Base-by-base conservation (phyloP, 805 yeast genomes). In the Candida coquimbonensis region DNA sequence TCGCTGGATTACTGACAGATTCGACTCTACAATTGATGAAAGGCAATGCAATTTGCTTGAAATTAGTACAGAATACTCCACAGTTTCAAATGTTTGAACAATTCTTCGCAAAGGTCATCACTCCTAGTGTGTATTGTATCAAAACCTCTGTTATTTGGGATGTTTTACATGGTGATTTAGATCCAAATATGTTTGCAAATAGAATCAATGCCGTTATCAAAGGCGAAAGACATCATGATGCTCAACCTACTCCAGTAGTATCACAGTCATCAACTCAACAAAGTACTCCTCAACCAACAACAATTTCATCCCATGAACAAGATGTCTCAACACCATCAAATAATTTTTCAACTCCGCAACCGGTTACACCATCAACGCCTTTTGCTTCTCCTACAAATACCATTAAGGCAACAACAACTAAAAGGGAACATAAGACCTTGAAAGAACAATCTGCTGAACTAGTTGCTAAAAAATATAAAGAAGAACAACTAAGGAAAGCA, bases 41-140 rank as follows among this genome's bases (percentile, higher is more conserved):
- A 3, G 40, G 50, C 8, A 59, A 66, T 6, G 64, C 67, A n/a
- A 65, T 79, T 3, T 65, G 72, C 36, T 56, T 80, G 27, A 60
- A 65, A 47, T 56, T 81, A 21, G 34, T 56, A 1, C 63, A 67
- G 39, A 72, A 64, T 4, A 62, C 80, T 1, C 53, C 56, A 0
- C 77, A 78, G 48, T 79, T 68, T 48, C 54, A 49, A 1, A 65
- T 66, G 51, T 80, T 83, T 54, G 65, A 70, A 33, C 80, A 78
- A 49, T 64, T 82, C n/a, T 81, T 80, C 50, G 79, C 79, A 3
- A 63, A 68, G 16, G 65, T 72, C 8, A 55, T 54, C 0, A 68
- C 72, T 4, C 90, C 90, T 2, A 72, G 85, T 50, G 64, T 83
- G 24, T 73, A 77, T 54, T 63, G 82, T 13, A 68, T 85, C n/a